These are phyloP conservation scores for Erigeron canadensis DNA, from an alignment of 129 eudicot species.

Conservation along the genomic window DNA sequence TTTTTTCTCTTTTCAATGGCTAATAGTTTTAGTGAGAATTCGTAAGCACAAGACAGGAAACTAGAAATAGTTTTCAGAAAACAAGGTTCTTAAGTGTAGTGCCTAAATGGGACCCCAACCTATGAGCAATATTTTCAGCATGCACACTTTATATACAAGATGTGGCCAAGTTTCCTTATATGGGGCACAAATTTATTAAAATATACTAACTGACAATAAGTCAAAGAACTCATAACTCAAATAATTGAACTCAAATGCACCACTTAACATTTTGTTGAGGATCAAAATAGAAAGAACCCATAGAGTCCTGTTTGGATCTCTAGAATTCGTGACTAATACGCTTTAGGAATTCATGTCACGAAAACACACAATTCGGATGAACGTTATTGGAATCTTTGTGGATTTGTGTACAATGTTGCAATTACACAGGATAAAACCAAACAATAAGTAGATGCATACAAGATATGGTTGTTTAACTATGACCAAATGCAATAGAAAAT, in stretches of 20 bases:
- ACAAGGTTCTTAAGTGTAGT: slow-evolving; percentile 10
- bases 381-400: background rate
- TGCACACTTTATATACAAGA: slow-evolving; percentile 21
- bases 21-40: background rate
- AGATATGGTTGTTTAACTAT: slow-evolving; percentile 2
- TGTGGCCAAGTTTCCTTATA: slow-evolving; percentile 33
- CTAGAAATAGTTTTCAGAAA: slow-evolving; percentile 13
- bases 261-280: slow-evolving; percentile 18
- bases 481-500: background rate
- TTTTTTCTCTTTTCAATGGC: too few relatives aligned
- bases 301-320: slow-evolving; percentile 2
- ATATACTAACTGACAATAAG: slow-evolving; percentile 28
- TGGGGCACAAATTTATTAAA: slow-evolving; percentile 24
- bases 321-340: background rate
- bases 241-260: slow-evolving; percentile 33
- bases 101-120: slow-evolving; percentile 27
- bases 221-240: slow-evolving; percentile 25
- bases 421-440: background rate
- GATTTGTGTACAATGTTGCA: background rate
- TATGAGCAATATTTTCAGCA: slow-evolving; percentile 21
- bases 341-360: background rate
- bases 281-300: slow-evolving; percentile 5
- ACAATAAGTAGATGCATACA: background rate
- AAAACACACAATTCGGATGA: background rate
- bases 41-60: slow-evolving; percentile 11